A percentile compares a stretch with the other conserved stretches of the same genome.
These are phyloP conservation scores for Elongisporangium undulatum DNA, from an alignment of 352 stramenopile genomes.

Conservation along the genomic window DNA sequence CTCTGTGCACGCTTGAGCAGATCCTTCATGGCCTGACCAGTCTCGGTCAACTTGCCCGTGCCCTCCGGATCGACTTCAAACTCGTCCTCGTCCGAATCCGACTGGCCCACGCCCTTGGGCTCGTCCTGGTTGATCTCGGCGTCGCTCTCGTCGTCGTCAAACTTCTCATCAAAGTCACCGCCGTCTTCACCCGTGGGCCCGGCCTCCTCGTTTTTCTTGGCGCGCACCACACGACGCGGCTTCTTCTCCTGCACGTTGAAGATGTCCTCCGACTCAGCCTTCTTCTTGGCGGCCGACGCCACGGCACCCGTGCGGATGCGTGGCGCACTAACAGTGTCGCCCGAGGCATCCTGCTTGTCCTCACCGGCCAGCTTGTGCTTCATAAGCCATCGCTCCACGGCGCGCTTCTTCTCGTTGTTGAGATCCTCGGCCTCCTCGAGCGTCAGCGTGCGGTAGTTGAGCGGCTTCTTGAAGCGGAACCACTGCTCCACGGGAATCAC, in stretches of 20 bases:
- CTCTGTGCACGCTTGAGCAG: constrained; percentile 75
- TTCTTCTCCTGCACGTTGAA: constrained; percentile 56
- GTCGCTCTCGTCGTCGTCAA: constrained; percentile 86
- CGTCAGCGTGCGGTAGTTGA: constrained; percentile 81
- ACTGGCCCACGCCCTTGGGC: constrained; percentile 43
- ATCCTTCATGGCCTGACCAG: constrained; percentile 80
- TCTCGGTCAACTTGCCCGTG: constrained; percentile 75
- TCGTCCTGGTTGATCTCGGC: constrained; percentile 76
- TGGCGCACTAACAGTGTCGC: constrained; percentile 56
- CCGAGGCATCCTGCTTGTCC: constrained; percentile 43
- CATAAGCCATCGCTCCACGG: constrained; percentile 86
- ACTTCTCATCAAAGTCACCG: constrained; percentile 86
- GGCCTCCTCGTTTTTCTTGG: constrained; percentile 39
- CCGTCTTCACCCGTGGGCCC: constrained; percentile 76
- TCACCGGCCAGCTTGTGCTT: constrained; percentile 83
- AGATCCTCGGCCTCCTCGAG: constrained; percentile 83
- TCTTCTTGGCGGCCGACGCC: constrained; percentile 19
- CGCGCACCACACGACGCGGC: constrained; percentile 39
- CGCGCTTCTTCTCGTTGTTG: constrained; percentile 88
- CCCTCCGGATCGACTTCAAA: constrained; percentile 66
- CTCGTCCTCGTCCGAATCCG: constrained; percentile 75
- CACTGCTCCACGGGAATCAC: constrained; percentile 85
- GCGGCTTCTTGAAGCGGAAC: constrained; percentile 88
- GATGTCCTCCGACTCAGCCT: constrained; percentile 49
- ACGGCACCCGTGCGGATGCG: constrained; percentile 69